These are phyloP conservation scores for Pleoardoris graminearum DNA, from an alignment of 2,329 filamentous ascomycete genomes.

Conservation along the genomic window DNA sequence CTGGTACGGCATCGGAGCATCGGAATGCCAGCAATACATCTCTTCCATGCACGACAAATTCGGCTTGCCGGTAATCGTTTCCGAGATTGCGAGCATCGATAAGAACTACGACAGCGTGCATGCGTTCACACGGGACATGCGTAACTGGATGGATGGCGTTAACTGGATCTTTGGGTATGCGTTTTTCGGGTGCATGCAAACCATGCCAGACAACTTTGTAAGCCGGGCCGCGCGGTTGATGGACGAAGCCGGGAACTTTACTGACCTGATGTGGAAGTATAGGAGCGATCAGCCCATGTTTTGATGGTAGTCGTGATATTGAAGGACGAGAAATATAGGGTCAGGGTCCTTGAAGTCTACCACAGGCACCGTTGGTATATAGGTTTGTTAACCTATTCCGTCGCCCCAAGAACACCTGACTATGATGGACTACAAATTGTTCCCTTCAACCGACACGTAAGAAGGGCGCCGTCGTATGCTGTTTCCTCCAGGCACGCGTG, in stretches of 20 bases:
- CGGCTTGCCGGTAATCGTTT: conserved; percentile 44
- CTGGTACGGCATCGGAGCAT: conserved; percentile 47
- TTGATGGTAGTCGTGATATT: background rate
- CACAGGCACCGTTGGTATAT: background rate
- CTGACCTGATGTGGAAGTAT: conserved; percentile 34
- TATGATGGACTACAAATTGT: too few relatives aligned
- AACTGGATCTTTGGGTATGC: conserved; percentile 50
- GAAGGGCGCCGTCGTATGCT: too few relatives aligned
- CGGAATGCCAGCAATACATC: conserved; percentile 45
- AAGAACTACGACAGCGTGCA: conserved; percentile 44
- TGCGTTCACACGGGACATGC: conserved; percentile 46
- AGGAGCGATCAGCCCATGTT: conserved; percentile 25
- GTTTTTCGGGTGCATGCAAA: conserved; percentile 43
- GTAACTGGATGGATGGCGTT: conserved; percentile 50
- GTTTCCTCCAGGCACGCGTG: too few relatives aligned
- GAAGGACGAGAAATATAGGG: background rate
- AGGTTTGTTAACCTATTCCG: too few relatives aligned
- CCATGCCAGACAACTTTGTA: conserved; percentile 51
- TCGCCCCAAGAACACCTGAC: too few relatives aligned
- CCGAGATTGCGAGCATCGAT: conserved; percentile 50
- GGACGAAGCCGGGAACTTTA: conserved; percentile 49
- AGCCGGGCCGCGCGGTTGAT: conserved; percentile 54
- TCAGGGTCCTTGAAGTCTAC: background rate
- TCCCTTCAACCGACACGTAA: too few relatives aligned
- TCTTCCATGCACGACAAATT: conserved; percentile 44